Evolutionary conservation across 345 rosid genomes (phyloP), one percentile per base, ranked within the genome.

Genomic region (Eucalyptus brandiana): DNA sequence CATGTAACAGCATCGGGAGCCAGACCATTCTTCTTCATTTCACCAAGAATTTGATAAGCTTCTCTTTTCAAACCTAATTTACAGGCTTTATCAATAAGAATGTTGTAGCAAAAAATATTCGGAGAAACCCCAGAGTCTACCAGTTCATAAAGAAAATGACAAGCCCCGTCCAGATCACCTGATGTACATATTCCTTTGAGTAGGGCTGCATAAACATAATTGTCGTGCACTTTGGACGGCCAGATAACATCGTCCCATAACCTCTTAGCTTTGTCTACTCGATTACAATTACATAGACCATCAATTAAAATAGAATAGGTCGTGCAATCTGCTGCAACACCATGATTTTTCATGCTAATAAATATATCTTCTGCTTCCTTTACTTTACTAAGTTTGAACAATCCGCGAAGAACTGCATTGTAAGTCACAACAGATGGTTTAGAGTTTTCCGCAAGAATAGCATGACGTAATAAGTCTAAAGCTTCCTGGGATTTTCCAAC

Each of bases 1-100:
- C 99, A 96, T 58, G 99, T 97, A 83, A 96, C 95, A 45, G 99
- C 96, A 93, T 97, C 97, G 28, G 99, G 98, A 56, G 86, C 91
- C 86, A 93, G 88, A 51, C 97, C 98, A 86, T 93, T 95, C 91
- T 91, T 96, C 93, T 90, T 93, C 97, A 96, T 95, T 91, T 97
- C 99, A 45, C 92, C 90, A 47, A 95, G 89, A 91, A 97, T 91
- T 93, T 93, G 96, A 91, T 96, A 96, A 11, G 97, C 99, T 90
- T 96, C 99, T 93, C 93, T 96, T 93, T 89, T 95, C 93, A 94
- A 90, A 60, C 98, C 97, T 69, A 91, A 91, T 91, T 92, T 93
- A 92, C 98, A 93, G 89, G 97, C 97, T 80, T 93, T 89, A 89
- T 96, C 95, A 60, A 97, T 95, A 94, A 97, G 93, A 81, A 93